A percentile compares a stretch with the other conserved stretches of the same genome.
These are phyloP conservation scores for Ophiostoma ips DNA, from an alignment of 2,329 filamentous ascomycete genomes.

Conservation along the genomic window DNA sequence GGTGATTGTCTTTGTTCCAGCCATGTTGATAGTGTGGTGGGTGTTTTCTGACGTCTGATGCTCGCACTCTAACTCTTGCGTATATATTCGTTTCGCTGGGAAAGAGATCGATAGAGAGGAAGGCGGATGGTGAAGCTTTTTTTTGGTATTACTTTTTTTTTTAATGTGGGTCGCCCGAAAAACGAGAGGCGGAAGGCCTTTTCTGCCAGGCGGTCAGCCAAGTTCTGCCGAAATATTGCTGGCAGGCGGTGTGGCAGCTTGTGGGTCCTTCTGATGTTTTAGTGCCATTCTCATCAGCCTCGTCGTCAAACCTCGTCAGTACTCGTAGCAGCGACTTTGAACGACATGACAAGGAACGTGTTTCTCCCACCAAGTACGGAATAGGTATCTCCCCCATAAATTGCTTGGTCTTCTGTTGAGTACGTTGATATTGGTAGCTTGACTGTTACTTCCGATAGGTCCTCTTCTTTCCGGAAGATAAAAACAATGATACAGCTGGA, in stretches of 20 bases:
- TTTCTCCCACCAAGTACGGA: no score
- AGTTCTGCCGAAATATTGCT: conserved; percentile 6
- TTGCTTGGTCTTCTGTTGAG: no score
- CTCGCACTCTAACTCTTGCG: not conserved
- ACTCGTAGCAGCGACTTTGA: no score
- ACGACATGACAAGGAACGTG: no score
- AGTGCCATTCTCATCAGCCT: not conserved
- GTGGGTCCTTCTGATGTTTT: not conserved
- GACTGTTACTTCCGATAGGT: no score
- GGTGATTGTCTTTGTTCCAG: conserved; percentile 8
- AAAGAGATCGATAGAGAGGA: not conserved
- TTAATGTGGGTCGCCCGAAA: conserved; percentile 5
- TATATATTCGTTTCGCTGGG: not conserved
- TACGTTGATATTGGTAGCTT: no score
- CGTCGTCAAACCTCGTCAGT: no score
- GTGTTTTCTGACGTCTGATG: not conserved
- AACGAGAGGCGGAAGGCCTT: conserved; percentile 8
- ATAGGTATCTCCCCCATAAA: no score
- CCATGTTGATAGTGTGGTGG: conserved; percentile 6
- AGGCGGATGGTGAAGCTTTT: conserved; percentile 1
- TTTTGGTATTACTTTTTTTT: conserved; percentile 3
- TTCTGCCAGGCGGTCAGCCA: conserved; percentile 14
- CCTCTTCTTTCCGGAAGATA: no score
- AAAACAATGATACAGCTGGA: no score
- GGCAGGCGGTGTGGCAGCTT: not conserved